These are phyloP conservation scores for Cryphonectria naterciae DNA, from an alignment of 2,329 filamentous ascomycete species.

Conservation along the genomic window DNA sequence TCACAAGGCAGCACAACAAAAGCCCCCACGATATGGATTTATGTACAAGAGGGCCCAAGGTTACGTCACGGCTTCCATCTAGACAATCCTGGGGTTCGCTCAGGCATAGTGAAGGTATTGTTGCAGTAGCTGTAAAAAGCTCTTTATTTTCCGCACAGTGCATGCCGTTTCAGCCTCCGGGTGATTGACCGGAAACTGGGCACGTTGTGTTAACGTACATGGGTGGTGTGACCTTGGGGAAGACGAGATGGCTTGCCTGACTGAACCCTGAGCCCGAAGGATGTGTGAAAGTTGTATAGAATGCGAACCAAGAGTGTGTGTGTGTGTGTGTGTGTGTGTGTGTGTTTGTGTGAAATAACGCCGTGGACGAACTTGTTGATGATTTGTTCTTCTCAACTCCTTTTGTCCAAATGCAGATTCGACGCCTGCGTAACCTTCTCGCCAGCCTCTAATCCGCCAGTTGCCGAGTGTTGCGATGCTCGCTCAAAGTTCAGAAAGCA, in stretches of 20 bases:
- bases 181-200: constrained; percentile 46
- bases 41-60: constrained; percentile 43
- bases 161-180: constrained; percentile 56
- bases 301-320: constrained; percentile 15
- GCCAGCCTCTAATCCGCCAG: constrained; percentile 27
- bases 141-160: constrained; percentile 33
- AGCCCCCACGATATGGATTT: constrained; percentile 34
- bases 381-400: constrained; percentile 29
- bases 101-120: constrained; percentile 22
- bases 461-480: constrained; percentile 32
- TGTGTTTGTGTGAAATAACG: constrained; percentile 24
- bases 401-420: constrained; percentile 38
- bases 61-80: constrained; percentile 31
- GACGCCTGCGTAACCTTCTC: constrained; percentile 30
- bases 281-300: constrained; percentile 38
- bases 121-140: constrained; percentile 26
- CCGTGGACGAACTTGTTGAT: constrained; percentile 30
- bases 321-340: background rate
- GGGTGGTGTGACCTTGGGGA: constrained; percentile 56
- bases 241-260: constrained; percentile 73
- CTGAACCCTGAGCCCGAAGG: constrained; percentile 47
- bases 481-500: constrained; percentile 31
- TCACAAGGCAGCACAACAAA: constrained; percentile 31
- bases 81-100: constrained; percentile 19
- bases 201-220: constrained; percentile 67